phyloP scores from a whole-genome alignment of 2,329 filamentous ascomycete genomes.

The Podosphaera fusca region DNA sequence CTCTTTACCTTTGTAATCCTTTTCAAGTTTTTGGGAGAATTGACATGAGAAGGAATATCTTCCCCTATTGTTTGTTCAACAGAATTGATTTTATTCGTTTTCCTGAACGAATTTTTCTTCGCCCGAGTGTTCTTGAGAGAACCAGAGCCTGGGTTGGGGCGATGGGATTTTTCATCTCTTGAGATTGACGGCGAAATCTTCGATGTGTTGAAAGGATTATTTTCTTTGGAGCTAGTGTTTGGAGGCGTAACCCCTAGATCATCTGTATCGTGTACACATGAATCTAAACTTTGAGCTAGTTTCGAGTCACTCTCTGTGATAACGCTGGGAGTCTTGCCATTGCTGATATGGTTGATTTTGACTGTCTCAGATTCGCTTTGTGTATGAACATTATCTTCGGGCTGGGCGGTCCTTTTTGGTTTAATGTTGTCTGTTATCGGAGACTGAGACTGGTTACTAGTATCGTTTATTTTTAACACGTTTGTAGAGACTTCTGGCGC shows the following conservation, averaged over 20 bases:
- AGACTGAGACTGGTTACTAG: background rate
- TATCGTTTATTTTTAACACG: background rate
- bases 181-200: background rate
- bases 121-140: background rate
- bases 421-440: background rate
- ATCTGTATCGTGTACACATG: background rate
- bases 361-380: background rate
- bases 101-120: background rate
- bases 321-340: background rate
- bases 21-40: background rate
- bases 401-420: background rate
- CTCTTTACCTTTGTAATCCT: background rate
- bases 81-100: background rate
- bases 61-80: background rate
- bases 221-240: background rate
- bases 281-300: background rate
- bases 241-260: background rate
- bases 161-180: background rate
- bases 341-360: background rate
- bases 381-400: background rate
- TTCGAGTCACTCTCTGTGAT: background rate
- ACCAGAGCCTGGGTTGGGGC: background rate
- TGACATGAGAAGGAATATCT: background rate
- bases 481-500: background rate
- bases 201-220: background rate